Conservation (phyloP, 2,329 filamentous ascomycete genomes). For the Aspergillus quadricinctus region DNA sequence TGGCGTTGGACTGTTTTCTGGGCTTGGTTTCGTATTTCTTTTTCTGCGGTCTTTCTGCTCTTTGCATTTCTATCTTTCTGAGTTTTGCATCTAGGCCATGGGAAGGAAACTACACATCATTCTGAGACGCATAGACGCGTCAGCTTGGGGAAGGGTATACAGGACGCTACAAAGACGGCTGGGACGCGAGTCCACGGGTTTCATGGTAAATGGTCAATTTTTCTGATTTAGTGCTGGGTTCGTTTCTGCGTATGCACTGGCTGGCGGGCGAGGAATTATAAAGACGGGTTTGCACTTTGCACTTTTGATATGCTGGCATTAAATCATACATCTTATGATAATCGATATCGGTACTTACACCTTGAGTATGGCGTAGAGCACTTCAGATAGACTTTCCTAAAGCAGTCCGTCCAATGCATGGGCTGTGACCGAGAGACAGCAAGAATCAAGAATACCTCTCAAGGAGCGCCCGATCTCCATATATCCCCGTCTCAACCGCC, state of each 20-base stretch:
- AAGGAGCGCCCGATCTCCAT: constrained; percentile 19
- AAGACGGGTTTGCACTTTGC: neutral
- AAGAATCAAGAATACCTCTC: neutral
- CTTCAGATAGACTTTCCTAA: neutral
- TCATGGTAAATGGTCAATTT: neutral
- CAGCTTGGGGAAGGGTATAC: neutral
- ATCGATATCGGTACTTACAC: neutral
- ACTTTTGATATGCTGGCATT: neutral
- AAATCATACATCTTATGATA: neutral
- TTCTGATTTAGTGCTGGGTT: neutral
- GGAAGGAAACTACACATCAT: neutral
- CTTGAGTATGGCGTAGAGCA: neutral
- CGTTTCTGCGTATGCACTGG: neutral
- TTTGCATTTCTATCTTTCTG: constrained; percentile 1
- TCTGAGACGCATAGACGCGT: neutral
- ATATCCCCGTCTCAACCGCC: constrained; percentile 35
- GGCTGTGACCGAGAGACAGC: too few relatives aligned
- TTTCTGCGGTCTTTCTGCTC: constrained; percentile 2
- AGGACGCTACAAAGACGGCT: neutral
- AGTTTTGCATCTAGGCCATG: neutral
- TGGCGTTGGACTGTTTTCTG: neutral
- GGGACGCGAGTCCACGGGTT: neutral
- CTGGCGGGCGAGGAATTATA: neutral
- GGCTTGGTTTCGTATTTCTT: neutral
- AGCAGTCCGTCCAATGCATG: neutral